Base-by-base conservation (phyloP, 768 basidiomycete species). In the Boletus huronensis region DNA sequence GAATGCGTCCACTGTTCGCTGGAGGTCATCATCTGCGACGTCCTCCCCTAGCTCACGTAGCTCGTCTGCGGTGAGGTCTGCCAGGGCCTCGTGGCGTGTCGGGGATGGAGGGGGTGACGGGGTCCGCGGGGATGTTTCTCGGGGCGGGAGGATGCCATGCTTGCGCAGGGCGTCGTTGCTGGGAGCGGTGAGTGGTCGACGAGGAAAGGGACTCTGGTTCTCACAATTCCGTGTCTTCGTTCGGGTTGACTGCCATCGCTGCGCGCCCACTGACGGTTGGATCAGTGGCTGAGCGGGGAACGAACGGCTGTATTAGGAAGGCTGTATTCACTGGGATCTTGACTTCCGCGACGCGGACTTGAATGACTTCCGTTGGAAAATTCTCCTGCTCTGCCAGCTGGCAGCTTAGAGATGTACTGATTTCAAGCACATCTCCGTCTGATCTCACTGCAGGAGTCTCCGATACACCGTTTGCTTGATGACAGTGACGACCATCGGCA, bases 181-280 rank as follows among this genome's bases (percentile, higher is more conserved):
- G 65, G n/a, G 54, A 0, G 32, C 0, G 31, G 13, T 54, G 53
- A 48, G 42, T 4, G 35, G 19, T 14, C 8, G 26, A 34, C 5
- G 17, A 25, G 26, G 55, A 3, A 47, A 7, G 14, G 34, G 25
- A 32, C 7, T 9, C 28, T 17, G 16, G 26, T 21, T 71, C 90
- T 72, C 70, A 95, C 94, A 98, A 97, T 81, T 98, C 94, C 3
- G 94, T 96, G 70, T 98, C 94, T 76, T 96, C 90, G 78, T 93
- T 79, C 29, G 88, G 81, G 67, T 94, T 92, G 50, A 88, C 71
- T 6, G 85, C 74, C 87, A 88, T 69, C 52, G 19, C 3, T 42
- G 38, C 46, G 47, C 55, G 40, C 43, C 54, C 48, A 57, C 55
- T 54, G 50, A n/a, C n/a, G n/a, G n/a, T n/a, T 17, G 31, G 47